These are phyloP conservation scores for Harringtonia aguacate DNA, from an alignment of 2,329 filamentous ascomycete species.

Conservation along the genomic window DNA sequence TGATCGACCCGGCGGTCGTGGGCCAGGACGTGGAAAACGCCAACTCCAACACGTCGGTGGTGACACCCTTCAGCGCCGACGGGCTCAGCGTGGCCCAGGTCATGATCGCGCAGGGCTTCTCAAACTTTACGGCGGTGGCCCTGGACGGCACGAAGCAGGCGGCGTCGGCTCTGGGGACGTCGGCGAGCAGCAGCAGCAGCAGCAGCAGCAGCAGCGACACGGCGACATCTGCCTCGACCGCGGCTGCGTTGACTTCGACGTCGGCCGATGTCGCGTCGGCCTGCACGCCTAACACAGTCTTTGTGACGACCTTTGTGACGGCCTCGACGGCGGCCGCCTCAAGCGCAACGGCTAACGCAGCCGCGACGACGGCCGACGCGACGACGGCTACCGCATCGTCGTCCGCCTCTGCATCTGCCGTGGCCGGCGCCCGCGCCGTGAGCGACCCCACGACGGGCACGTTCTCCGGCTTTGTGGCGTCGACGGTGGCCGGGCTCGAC, in stretches of 20 bases:
- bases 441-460: slow-evolving; percentile 10
- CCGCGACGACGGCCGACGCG: neutral
- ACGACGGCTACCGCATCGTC: neutral
- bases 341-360: neutral
- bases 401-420: neutral
- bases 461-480: slow-evolving; percentile 11
- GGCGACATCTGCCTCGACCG: neutral
- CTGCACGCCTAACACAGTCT: neutral
- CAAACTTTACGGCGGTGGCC: slow-evolving; percentile 40
- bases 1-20: slow-evolving; percentile 53
- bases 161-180: slow-evolving; percentile 1
- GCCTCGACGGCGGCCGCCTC: neutral
- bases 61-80: slow-evolving; percentile 42
- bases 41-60: slow-evolving; percentile 41
- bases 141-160: slow-evolving; percentile 18
- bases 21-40: slow-evolving; percentile 48
- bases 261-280: neutral
- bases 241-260: neutral
- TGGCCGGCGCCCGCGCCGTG: slow-evolving; percentile 8
- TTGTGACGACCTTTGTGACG: slow-evolving; percentile 2
- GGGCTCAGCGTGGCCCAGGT: slow-evolving; percentile 58
- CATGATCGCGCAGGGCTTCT: slow-evolving; percentile 50
- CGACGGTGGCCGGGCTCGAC: slow-evolving; percentile 22
- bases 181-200: too few relatives aligned
- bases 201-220: too few relatives aligned